A percentile compares a stretch with the other conserved stretches of the same genome.
phyloP scores from a whole-genome alignment of 1,284 basidiomycete species.

The Rhodofomes roseus region DNA sequence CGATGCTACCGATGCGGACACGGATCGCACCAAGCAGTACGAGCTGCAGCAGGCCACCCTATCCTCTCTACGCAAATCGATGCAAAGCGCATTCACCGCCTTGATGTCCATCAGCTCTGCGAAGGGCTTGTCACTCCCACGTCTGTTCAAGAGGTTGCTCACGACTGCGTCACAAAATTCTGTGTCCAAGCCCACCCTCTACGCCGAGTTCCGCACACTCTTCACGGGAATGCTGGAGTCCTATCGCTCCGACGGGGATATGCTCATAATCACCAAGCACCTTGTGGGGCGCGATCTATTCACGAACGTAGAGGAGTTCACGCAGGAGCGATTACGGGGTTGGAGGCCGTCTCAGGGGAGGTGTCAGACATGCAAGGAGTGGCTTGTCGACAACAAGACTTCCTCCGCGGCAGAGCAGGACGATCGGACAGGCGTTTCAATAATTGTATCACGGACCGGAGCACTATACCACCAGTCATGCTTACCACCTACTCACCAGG shows the following conservation, averaged over 20 bases:
- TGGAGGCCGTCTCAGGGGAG: constrained; percentile 24
- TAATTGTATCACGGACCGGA: constrained; percentile 60
- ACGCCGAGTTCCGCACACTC: constrained; percentile 89
- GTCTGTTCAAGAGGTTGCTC: constrained; percentile 87
- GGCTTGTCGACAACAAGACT: constrained; percentile 18
- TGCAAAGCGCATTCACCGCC: constrained; percentile 84
- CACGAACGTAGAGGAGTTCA: constrained; percentile 56
- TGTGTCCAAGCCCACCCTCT: constrained; percentile 60
- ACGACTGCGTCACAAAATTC: constrained; percentile 52
- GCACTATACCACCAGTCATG: constrained; percentile 56
- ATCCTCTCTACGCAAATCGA: constrained; percentile 61
- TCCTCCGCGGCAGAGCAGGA: constrained; percentile 11
- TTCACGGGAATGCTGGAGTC: constrained; percentile 93
- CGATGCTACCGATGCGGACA: constrained; percentile 16
- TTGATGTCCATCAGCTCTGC: constrained; percentile 84
- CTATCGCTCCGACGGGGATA: constrained; percentile 88
- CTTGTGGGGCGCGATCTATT: constrained; percentile 84
- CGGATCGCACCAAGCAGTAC: constrained; percentile 1
- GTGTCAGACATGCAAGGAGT: constrained; percentile 21
- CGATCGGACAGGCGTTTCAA: constrained; percentile 23
- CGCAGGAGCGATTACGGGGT: constrained; percentile 26
- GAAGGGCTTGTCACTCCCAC: constrained; percentile 85
- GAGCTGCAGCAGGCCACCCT: constrained; percentile 34
- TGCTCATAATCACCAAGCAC: constrained; percentile 85
- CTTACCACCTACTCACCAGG: constrained; percentile 27